A percentile compares a stretch with the other conserved stretches of the same genome.
Conservation (phyloP, 2,329 filamentous ascomycete genomes). For the Fusarium acutatum region DNA sequence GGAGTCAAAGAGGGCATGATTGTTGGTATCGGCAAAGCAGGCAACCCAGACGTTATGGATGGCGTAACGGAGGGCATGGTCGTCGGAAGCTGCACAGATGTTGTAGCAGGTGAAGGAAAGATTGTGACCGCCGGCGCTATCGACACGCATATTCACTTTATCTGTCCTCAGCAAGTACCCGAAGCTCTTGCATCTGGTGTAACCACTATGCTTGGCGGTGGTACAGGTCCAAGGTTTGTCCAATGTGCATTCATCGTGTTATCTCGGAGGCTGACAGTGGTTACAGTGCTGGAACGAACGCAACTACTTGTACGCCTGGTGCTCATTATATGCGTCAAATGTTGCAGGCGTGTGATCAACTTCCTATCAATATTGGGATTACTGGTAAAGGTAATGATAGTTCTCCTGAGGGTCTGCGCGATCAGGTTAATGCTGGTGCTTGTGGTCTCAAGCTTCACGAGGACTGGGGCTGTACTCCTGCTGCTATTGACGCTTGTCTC, state of each 20-base stretch:
- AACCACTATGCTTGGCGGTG: slow-evolving; percentile 90
- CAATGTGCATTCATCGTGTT: not conserved
- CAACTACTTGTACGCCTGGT: slow-evolving; percentile 92
- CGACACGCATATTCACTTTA: slow-evolving; percentile 92
- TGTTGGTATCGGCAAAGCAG: slow-evolving; percentile 90
- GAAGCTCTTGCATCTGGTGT: slow-evolving; percentile 87
- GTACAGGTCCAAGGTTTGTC: slow-evolving; percentile 83
- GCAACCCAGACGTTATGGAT: slow-evolving; percentile 97
- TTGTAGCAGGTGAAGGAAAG: slow-evolving; percentile 88
- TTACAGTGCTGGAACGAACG: slow-evolving; percentile 80
- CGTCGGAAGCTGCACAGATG: slow-evolving; percentile 88
- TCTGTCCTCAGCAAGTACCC: slow-evolving; percentile 89
- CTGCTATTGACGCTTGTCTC: slow-evolving; percentile 89
- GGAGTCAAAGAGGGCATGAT: slow-evolving; percentile 90
- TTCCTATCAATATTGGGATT: slow-evolving; percentile 89
- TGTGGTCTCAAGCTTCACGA: slow-evolving; percentile 95
- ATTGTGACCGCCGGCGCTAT: slow-evolving; percentile 92
- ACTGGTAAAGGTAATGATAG: slow-evolving; percentile 95
- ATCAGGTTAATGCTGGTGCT: slow-evolving; percentile 84
- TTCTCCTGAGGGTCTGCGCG: slow-evolving; percentile 72
- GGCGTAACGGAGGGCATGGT: slow-evolving; percentile 81
- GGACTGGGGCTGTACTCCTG: slow-evolving; percentile 93
- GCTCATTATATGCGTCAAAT: slow-evolving; percentile 85
- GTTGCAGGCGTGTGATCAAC: slow-evolving; percentile 83
- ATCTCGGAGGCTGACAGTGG: slow-evolving; percentile 11